Percentiles rank a stretch among this genome's conserved stretches.
These are phyloP conservation scores for Prunus davidiana DNA, from an alignment of 306 rosid genomes.

Conservation along the genomic window DNA sequence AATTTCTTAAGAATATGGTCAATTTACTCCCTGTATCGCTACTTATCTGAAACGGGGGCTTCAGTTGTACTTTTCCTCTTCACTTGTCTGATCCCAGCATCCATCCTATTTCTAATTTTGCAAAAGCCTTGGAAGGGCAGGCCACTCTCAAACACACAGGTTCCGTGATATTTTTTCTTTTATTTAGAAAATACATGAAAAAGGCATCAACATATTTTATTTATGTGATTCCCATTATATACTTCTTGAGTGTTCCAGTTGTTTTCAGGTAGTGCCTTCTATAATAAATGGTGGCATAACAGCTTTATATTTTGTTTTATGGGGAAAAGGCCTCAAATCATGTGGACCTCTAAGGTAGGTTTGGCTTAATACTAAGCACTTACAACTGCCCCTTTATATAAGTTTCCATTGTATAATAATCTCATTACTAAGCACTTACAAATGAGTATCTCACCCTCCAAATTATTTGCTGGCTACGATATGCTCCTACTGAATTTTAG, in stretches of 20 bases:
- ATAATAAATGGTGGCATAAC: constrained; percentile 91
- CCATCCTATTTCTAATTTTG: constrained; percentile 71
- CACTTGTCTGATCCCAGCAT: constrained; percentile 74
- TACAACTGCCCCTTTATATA: constrained; percentile 9
- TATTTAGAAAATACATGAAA: background rate
- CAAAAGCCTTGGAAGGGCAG: constrained; percentile 99
- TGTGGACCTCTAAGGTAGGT: constrained; percentile 97
- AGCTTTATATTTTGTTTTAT: constrained; percentile 77
- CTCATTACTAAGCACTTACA: too few species aligned
- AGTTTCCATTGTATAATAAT: constrained; percentile 5
- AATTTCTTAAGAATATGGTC: constrained; percentile 98
- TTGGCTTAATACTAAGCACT: background rate
- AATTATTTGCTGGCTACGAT: background rate
- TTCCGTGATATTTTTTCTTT: constrained; percentile 24
- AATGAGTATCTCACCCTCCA: background rate
- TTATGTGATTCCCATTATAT: constrained; percentile 11
- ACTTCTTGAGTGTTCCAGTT: constrained; percentile 27
- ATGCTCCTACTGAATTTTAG: background rate
- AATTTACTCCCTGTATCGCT: constrained; percentile 77
- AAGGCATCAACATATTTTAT: background rate
- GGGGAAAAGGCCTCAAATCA: constrained; percentile 98
- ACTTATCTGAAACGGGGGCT: constrained; percentile 77
- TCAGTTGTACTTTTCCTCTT: constrained; percentile 84
- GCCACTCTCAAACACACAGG: constrained; percentile 89
- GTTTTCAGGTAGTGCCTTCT: constrained; percentile 85